phyloP scores from a whole-genome alignment of 768 basidiomycete genomes.

The Chalciporus piperatus region DNA sequence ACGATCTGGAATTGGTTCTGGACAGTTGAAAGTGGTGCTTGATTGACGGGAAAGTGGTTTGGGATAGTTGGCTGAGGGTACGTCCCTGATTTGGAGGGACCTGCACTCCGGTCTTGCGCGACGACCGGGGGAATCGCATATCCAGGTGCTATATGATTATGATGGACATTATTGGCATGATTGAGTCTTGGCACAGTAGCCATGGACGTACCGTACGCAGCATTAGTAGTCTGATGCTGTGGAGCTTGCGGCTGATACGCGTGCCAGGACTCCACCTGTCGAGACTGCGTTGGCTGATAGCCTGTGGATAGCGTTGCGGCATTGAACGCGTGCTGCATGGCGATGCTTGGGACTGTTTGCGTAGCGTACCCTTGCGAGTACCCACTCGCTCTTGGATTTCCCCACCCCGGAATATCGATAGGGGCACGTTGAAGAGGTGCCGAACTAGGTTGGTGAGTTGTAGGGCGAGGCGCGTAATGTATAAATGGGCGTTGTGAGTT shows the following conservation, averaged over 20 bases:
- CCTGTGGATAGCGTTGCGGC: neutral
- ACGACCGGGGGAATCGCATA: constrained; percentile 5
- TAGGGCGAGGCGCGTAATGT: constrained; percentile 4
- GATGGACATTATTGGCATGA: neutral
- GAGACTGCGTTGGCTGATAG: constrained; percentile 5
- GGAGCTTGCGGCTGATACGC: constrained; percentile 5
- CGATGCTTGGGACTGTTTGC: constrained; percentile 1
- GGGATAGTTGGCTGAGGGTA: neutral
- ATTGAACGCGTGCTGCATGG: neutral
- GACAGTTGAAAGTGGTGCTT: neutral
- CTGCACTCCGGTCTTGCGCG: neutral
- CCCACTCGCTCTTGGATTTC: constrained; percentile 3
- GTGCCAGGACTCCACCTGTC: constrained; percentile 14
- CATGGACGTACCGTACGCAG: constrained; percentile 10
- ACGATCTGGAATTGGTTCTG: constrained; percentile 3
- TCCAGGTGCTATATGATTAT: neutral
- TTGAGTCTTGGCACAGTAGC: neutral
- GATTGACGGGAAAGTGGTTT: constrained; percentile 1
- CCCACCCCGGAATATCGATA: neutral
- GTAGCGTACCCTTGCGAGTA: neutral
- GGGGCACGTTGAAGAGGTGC: constrained; percentile 1
- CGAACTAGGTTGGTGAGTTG: neutral
- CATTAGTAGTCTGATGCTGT: neutral
- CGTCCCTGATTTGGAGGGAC: neutral
- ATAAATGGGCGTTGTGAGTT: neutral